Base-by-base conservation (phyloP, 495 filamentous ascomycete species). In the Podospora australis region DNA sequence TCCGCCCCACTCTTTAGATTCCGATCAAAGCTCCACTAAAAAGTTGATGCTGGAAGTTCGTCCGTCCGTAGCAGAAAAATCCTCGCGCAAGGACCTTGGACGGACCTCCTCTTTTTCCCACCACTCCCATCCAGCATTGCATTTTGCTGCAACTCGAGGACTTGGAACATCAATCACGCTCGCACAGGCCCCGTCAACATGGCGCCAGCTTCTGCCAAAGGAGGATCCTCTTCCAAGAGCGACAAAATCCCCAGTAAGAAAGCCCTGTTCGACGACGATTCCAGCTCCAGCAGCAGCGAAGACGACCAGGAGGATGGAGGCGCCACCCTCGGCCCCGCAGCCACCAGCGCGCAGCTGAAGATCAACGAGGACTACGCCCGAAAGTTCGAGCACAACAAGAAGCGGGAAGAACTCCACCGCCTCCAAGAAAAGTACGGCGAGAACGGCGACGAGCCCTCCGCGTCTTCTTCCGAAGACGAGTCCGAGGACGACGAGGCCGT, bases 341-440 rank as follows among this genome's bases (percentile, higher is more conserved):
- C 32, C 14, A n/a, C 74, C 28, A 68, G 60, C 22, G n/a, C n/a
- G n/a, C n/a, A n/a, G n/a, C 78, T 96, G 66, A 90, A 85, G 58
- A 81, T 98, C 70, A 98, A 98, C 65, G 74, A 86, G 58, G 87
- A 91, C 44, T 98, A 84, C 63, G 92, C 92, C 46, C 79, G 79
- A 55, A 74, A 88, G 29, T 97, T 96, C 57, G 90, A 97, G 64
- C 75, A 96, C 63, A 98, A 98, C 70, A 95, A 96, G 72, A 92
- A 91, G 70, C 80, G 92, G 22, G 89, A 92, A 67, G 92, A 98
- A 61, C 72, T 84, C 45, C 79, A 86, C n/a, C 77, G 82, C 60
- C 88, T 96, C 64, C 87, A 96, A 65, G 79, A 90, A 40, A 96
- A 94, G 65, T 88, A 87, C 66, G 68, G 65, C 44, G 73, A 66